These are phyloP conservation scores for Nitzschia sp. DNA, from an alignment of 108 stramenopile species.

Conservation along the genomic window DNA sequence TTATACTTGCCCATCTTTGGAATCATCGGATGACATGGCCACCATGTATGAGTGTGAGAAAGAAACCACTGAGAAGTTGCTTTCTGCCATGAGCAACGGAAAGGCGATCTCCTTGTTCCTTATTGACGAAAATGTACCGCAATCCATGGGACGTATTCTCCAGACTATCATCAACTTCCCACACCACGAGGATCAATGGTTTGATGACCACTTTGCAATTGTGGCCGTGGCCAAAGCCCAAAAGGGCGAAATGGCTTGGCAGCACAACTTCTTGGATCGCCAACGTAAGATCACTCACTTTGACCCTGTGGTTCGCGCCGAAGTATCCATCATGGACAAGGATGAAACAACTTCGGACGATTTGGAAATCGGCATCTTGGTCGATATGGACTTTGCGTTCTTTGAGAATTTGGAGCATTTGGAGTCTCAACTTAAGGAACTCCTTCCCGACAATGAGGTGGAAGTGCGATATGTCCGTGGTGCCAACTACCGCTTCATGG, in stretches of 20 bases:
- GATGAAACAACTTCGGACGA: conserved; percentile 4
- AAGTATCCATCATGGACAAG: conserved; percentile 11
- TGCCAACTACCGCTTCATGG: conserved; percentile 15
- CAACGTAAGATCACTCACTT: conserved; percentile 19
- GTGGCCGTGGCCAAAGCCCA: conserved; percentile 5
- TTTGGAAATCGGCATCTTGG: conserved; percentile 31
- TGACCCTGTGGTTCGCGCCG: conserved; percentile 33
- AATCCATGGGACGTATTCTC: conserved; percentile 23
- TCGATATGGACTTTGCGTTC: conserved; percentile 2
- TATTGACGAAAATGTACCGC: conserved; percentile 11
- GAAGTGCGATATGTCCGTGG: conserved; percentile 23
- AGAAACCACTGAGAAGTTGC: conserved; percentile 2
- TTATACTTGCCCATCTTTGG: conserved; percentile 33
- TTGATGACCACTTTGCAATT: not conserved
- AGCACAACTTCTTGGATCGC: conserved; percentile 28
- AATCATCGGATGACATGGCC: not conserved
- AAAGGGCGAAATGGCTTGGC: conserved; percentile 6
- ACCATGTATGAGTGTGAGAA: conserved; percentile 38
- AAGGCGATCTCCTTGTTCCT: conserved; percentile 10
- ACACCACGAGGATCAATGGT: not conserved
- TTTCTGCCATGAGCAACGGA: not conserved
- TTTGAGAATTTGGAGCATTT: conserved; percentile 8
- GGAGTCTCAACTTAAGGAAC: conserved; percentile 7
- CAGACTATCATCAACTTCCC: conserved; percentile 14
- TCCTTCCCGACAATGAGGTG: not conserved